phyloP scores from a whole-genome alignment of 2,329 filamentous ascomycete species.

The Tolypocladium album region DNA sequence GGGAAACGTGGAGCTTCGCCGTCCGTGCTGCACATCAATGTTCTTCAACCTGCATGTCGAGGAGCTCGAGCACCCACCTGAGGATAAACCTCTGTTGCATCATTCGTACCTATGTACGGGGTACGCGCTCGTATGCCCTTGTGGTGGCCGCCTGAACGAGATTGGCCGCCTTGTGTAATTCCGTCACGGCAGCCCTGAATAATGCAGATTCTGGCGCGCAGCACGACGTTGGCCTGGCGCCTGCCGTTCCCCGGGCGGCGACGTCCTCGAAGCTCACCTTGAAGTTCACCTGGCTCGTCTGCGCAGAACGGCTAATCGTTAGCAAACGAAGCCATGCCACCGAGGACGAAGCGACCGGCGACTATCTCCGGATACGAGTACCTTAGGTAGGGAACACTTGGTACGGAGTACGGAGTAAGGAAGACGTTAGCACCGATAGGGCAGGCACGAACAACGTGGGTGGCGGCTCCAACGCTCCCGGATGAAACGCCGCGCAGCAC shows the following conservation, averaged over 20 bases:
- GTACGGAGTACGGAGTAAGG: not conserved
- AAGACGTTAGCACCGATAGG: no score
- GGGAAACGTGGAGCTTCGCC: not conserved
- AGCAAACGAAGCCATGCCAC: not conserved
- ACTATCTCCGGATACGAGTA: not conserved
- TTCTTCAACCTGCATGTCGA: not conserved
- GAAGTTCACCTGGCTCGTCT: not conserved
- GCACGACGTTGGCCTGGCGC: no score
- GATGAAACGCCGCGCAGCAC: not conserved
- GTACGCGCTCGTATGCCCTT: not conserved
- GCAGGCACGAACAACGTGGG: not conserved
- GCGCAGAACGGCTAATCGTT: not conserved
- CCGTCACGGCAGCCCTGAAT: not conserved
- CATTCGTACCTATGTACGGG: not conserved
- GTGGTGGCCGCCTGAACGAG: not conserved
- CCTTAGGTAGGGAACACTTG: not conserved
- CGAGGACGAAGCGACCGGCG: not conserved
- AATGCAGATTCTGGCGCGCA: not conserved
- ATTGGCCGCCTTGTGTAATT: not conserved
- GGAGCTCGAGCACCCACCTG: not conserved
- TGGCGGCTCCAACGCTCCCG: not conserved
- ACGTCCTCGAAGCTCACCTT: no score
- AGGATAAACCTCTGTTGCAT: not conserved
- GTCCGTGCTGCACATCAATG: not conserved
- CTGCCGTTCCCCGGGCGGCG: no score